These are phyloP conservation scores for Castanospermum australe DNA, from an alignment of 306 rosid genomes.

Conservation along the genomic window DNA sequence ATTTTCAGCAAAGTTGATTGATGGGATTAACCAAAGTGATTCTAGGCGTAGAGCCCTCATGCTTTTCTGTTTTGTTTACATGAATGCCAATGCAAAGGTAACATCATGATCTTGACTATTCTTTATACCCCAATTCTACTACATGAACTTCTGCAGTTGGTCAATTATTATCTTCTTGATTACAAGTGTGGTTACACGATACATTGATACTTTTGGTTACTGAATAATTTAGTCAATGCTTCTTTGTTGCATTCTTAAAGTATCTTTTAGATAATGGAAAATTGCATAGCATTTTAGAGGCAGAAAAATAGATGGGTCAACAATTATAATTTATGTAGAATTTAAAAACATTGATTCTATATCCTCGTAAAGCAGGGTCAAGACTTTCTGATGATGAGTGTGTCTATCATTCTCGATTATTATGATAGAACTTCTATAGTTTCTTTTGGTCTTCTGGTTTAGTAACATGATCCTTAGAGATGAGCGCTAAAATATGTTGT, in stretches of 20 bases:
- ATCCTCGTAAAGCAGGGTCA: neutral
- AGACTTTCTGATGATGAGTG: neutral
- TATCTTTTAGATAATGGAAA: neutral
- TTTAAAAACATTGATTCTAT: neutral
- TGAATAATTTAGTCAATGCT: neutral
- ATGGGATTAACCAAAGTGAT: slow-evolving; percentile 77
- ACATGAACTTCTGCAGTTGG: neutral
- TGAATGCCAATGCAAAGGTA: slow-evolving; percentile 68
- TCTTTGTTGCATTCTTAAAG: neutral
- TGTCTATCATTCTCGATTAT: neutral
- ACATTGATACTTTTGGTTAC: neutral
- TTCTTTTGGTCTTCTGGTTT: neutral
- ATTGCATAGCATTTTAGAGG: slow-evolving; percentile 6
- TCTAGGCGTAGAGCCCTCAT: slow-evolving; percentile 81
- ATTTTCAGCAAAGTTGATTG: slow-evolving; percentile 68
- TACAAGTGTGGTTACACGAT: neutral
- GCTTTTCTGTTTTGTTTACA: slow-evolving; percentile 68
- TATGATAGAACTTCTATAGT: neutral
- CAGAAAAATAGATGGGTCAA: neutral
- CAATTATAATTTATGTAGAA: neutral
- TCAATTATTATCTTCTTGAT: slow-evolving; percentile 5
- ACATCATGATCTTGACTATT: slow-evolving; percentile 15
- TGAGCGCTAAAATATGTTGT: neutral
- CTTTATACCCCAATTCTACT: neutral
- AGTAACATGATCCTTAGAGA: neutral